Evolutionary conservation across 495 filamentous ascomycete genomes (phyloP).

Genomic region (Hyaloscypha finlandica): DNA sequence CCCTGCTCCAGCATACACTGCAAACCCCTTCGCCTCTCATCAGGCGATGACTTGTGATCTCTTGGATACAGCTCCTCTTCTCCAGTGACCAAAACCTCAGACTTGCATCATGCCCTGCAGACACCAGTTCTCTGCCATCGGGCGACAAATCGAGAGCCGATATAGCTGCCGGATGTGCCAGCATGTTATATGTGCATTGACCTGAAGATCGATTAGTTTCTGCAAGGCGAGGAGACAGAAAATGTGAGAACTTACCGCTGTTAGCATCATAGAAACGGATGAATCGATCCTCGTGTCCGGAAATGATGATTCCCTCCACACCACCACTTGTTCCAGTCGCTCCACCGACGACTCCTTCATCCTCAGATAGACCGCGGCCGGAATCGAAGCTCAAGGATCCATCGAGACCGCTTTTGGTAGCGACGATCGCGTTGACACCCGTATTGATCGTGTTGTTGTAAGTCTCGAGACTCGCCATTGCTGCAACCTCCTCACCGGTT

Average conservation of each 20-base stretch:
- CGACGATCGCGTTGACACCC: conserved; percentile 88
- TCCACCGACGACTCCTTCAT: conserved; percentile 68
- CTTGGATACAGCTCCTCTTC: conserved; percentile 89
- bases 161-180: conserved; percentile 91
- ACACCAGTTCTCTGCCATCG: conserved; percentile 91
- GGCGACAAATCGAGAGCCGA: conserved; percentile 87
- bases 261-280: conserved; percentile 98
- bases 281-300: conserved; percentile 91
- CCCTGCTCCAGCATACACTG: conserved; percentile 88
- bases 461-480: conserved; percentile 90
- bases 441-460: conserved; percentile 84
- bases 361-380: conserved; percentile 60
- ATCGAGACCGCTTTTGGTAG: conserved; percentile 79
- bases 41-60: conserved; percentile 83
- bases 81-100: conserved; percentile 98
- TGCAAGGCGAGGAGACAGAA: neutral
- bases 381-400: conserved; percentile 65
- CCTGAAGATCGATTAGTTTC: conserved; percentile 51
- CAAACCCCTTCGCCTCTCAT: conserved; percentile 97
- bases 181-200: conserved; percentile 99
- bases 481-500: conserved; percentile 86
- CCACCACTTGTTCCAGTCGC: conserved; percentile 84
- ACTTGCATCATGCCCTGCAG: conserved; percentile 91
- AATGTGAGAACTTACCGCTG: conserved; percentile 73
- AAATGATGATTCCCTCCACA: conserved; percentile 90